Conservation (phyloP, 495 filamentous ascomycete species). For the Penicillium parvum region DNA sequence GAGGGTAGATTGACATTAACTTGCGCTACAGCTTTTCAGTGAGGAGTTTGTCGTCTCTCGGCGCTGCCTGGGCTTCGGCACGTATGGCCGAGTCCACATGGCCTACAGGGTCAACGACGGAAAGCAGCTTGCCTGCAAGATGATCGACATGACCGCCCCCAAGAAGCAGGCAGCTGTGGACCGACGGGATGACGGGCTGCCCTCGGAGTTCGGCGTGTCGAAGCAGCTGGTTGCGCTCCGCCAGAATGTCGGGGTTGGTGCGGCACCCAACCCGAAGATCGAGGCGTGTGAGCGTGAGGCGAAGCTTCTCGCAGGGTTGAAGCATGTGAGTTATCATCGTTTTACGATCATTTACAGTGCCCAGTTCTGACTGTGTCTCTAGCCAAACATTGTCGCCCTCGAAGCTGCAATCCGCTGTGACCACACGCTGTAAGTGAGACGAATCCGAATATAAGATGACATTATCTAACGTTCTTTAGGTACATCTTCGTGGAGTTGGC, state of each 20-base stretch:
- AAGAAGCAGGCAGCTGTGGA: background rate
- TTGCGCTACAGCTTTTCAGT: conserved; percentile 46
- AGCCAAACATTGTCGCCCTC: conserved; percentile 61
- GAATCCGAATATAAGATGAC: background rate
- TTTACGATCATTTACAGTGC: background rate
- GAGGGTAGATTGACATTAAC: too few relatives aligned
- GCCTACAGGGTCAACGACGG: conserved; percentile 33
- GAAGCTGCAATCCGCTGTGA: conserved; percentile 49
- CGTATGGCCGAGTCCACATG: conserved; percentile 47
- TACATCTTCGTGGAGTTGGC: conserved; percentile 65
- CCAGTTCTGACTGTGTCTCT: background rate
- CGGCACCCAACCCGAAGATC: conserved; percentile 1
- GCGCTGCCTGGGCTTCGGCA: conserved; percentile 46
- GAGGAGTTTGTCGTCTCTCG: conserved; percentile 44
- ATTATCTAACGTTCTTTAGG: conserved; percentile 29
- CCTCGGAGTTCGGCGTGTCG: too few relatives aligned
- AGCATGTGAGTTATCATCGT: conserved; percentile 48
- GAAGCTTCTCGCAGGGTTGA: conserved; percentile 50
- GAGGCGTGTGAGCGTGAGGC: conserved; percentile 42
- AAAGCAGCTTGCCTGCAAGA: conserved; percentile 51
- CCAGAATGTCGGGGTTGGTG: too few relatives aligned
- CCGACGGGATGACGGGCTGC: too few relatives aligned
- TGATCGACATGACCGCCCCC: conserved; percentile 35
- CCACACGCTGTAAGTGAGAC: conserved; percentile 46
- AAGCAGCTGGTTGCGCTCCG: too few relatives aligned